A percentile compares a stretch with the other conserved stretches of the same genome.
These are phyloP conservation scores for Plenodomus biglobosus DNA, from an alignment of 2,329 filamentous ascomycete species.

Conservation along the genomic window DNA sequence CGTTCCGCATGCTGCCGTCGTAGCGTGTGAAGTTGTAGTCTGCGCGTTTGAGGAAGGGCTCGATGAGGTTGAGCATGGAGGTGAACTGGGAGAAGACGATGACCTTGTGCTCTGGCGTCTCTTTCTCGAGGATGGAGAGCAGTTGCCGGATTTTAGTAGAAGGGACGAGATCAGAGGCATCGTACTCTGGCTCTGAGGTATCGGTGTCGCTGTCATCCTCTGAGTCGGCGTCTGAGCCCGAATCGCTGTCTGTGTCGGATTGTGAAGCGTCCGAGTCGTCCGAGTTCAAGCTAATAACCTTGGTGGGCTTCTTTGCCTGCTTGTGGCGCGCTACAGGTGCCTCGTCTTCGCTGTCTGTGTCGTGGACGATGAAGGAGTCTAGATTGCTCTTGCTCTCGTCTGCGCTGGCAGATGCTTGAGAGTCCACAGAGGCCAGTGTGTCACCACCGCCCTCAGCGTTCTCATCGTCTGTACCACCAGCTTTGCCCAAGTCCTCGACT, in stretches of 20 bases:
- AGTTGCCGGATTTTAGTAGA: slow-evolving; percentile 94
- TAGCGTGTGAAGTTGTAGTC: slow-evolving; percentile 83
- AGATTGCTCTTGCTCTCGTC: slow-evolving; percentile 46
- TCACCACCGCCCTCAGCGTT: slow-evolving; percentile 86
- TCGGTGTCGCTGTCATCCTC: slow-evolving; percentile 45
- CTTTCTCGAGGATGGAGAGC: slow-evolving; percentile 75
- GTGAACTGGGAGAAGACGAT: slow-evolving; percentile 99
- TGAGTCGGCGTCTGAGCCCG: slow-evolving; percentile 39
- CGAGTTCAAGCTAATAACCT: slow-evolving; percentile 58
- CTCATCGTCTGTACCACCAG: slow-evolving; percentile 84
- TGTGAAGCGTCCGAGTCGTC: slow-evolving; percentile 44
- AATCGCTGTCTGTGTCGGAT: slow-evolving; percentile 45
- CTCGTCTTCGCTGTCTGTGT: slow-evolving; percentile 46
- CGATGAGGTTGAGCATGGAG: slow-evolving; percentile 93
- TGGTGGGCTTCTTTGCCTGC: slow-evolving; percentile 44
- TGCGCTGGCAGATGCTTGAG: slow-evolving; percentile 63
- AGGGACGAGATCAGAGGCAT: slow-evolving; percentile 56
- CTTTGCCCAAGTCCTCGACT: slow-evolving; percentile 66
- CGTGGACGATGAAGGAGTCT: slow-evolving; percentile 42
- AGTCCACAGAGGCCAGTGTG: slow-evolving; percentile 72
- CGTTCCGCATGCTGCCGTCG: slow-evolving; percentile 93
- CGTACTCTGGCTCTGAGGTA: slow-evolving; percentile 45
- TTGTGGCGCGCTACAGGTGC: slow-evolving; percentile 30
- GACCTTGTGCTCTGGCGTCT: slow-evolving; percentile 84
- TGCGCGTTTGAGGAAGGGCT: slow-evolving; percentile 79